Base-by-base conservation (phyloP, 2,329 filamentous ascomycete genomes). In the Apiospora kogelbergensis region DNA sequence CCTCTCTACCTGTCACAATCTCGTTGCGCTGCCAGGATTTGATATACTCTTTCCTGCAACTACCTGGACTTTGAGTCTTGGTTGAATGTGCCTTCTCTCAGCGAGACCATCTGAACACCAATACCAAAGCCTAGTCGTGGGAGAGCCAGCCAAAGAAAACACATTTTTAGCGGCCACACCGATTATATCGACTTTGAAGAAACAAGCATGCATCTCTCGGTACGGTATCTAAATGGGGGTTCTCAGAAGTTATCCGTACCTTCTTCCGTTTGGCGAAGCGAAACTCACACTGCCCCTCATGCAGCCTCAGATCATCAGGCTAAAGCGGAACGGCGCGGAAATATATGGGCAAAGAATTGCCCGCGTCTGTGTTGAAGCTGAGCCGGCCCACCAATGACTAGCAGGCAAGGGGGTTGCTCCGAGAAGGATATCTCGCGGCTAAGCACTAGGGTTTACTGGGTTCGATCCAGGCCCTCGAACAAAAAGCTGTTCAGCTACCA, bases 301-400 rank as follows among this genome's bases (percentile, higher is more conserved):
- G 20, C 53, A 2, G 53, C 53, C 53, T 60, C 53, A n/a, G 30
- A 33, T 37, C 53, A 37, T 17, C 53, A 60, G 17, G 53, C 53
- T 37, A 37, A 60, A 60, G 53, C 53, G 53, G 53, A 60, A 37
- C 53, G 53, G 53, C 53, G 53, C 53, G 53, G 30, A 60, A 60
- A 60, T 60, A 37, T 37, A 37, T 60, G 53, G 53, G 53, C 30
- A 37, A 20, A n/a, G 20, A 60, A 37, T 37, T 30, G 53, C 17
- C 30, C 30, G 53, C 15, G 53, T 37, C 30, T 37, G 9, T 22
- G 7, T n/a, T 37, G 53, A 60, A 60, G 17, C 30, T 22, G 53
- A 30, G 24, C 9, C 10, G 17, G 26, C 33, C 42, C 3, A 6
- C 30, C 30, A 60, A 60, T 60, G 53, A 60, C 53, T 60, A 37